Percentiles rank a stretch among this genome's conserved stretches.
Conservation (phyloP, 1,284 basidiomycete genomes). For the Sanghuangporus weigelae region DNA sequence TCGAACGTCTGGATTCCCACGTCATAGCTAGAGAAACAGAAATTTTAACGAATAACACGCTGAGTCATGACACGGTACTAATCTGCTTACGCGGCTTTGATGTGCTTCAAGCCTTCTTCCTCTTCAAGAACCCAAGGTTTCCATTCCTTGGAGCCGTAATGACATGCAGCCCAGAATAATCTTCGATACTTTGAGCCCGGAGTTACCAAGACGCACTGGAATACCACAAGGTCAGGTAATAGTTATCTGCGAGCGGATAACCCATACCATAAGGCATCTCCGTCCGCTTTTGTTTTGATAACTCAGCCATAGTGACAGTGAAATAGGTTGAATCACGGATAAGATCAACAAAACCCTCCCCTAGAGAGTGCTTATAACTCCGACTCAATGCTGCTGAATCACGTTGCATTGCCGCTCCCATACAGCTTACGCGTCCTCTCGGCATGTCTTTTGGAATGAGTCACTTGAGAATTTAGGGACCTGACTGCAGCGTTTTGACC, state of each 20-base stretch:
- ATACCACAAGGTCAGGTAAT: background rate
- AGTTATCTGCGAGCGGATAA: background rate
- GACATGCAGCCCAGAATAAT: constrained; percentile 45
- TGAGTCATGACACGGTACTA: background rate
- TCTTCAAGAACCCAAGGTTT: constrained; percentile 31
- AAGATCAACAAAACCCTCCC: no score
- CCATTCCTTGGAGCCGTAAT: constrained; percentile 36
- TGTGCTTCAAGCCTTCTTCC: constrained; percentile 30
- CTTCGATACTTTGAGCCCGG: constrained; percentile 47
- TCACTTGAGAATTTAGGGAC: no score
- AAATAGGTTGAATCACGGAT: no score
- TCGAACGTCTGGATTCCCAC: constrained; percentile 41
- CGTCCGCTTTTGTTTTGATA: background rate
- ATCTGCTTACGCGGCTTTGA: constrained; percentile 26
- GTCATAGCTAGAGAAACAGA: constrained; percentile 23
- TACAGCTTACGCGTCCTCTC: no score
- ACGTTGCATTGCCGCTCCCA: no score
- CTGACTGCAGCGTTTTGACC: no score
- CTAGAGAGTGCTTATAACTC: no score
- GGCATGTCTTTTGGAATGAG: no score
- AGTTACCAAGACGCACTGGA: constrained; percentile 42
- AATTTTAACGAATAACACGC: background rate
- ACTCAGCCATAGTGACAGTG: no score
- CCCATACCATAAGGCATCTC: background rate
- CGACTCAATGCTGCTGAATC: no score